Percentiles rank a stretch among this genome's conserved stretches.
Conservation (phyloP, 2,329 filamentous ascomycete species). For the Neodidymelliopsis sp. region DNA sequence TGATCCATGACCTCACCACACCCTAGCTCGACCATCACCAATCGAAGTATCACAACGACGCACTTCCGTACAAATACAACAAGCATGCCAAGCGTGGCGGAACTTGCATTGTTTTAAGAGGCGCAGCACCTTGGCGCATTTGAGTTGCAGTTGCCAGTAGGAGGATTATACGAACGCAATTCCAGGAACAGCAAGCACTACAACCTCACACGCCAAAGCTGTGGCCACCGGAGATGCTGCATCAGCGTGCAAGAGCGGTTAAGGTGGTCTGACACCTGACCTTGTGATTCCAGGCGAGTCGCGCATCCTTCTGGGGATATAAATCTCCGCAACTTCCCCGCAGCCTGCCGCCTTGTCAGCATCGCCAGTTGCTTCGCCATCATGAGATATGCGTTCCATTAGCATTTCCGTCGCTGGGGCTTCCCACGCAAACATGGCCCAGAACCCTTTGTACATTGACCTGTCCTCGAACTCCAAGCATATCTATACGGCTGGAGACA, state of each 20-base stretch:
- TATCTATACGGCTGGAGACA: conserved; percentile 32
- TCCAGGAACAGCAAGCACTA: neutral
- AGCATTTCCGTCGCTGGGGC: conserved; percentile 13
- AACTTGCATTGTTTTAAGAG: neutral
- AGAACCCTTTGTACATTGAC: conserved; percentile 29
- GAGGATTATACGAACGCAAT: too few relatives aligned
- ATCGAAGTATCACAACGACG: conserved; percentile 15
- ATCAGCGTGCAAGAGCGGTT: neutral
- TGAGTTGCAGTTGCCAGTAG: too few relatives aligned
- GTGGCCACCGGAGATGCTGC: conserved; percentile 7
- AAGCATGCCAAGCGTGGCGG: neutral
- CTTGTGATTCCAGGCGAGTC: conserved; percentile 1
- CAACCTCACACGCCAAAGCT: too few relatives aligned
- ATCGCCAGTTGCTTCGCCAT: neutral
- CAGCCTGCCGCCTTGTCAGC: conserved; percentile 3
- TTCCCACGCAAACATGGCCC: conserved; percentile 20
- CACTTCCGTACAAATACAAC: neutral
- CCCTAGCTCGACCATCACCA: conserved; percentile 19
- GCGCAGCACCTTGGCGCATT: conserved; percentile 1
- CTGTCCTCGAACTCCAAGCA: conserved; percentile 17
- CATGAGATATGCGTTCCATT: conserved; percentile 12
- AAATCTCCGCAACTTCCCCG: conserved; percentile 12
- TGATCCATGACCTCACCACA: conserved; percentile 45
- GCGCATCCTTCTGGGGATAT: conserved; percentile 4
- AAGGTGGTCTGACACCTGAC: conserved; percentile 2